Evolutionary conservation across 2,329 filamentous ascomycete genomes (phyloP).

Genomic region (Aspergillus fijiensis): DNA sequence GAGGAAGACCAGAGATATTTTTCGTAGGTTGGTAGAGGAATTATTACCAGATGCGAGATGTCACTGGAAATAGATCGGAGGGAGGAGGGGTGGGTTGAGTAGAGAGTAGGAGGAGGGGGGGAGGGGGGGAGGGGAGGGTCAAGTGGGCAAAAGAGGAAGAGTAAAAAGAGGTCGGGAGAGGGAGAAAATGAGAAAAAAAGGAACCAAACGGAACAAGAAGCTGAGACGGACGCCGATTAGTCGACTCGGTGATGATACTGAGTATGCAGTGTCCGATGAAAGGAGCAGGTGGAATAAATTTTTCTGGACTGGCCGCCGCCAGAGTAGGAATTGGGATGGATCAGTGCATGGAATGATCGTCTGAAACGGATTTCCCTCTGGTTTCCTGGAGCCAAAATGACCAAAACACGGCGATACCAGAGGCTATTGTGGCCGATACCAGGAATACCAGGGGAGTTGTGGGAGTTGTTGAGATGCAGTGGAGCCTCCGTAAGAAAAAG

Average conservation of each 20-base stretch:
- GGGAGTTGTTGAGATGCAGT: constrained; percentile 20
- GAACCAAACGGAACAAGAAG: not conserved
- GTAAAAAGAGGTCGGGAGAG: constrained; percentile 7
- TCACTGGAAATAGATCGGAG: not conserved
- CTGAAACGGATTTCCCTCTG: not conserved
- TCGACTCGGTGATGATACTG: constrained; percentile 1
- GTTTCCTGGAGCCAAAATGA: not conserved
- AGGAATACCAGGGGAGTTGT: constrained; percentile 5
- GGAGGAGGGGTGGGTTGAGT: constrained; percentile 10
- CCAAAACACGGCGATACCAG: constrained; percentile 5
- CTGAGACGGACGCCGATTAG: not conserved
- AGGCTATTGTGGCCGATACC: constrained; percentile 13
- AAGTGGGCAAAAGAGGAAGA: constrained; percentile 10
- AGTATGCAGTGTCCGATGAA: constrained; percentile 1
- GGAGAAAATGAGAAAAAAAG: constrained; percentile 12
- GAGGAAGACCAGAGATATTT: constrained; percentile 12
- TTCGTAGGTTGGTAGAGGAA: constrained; percentile 1
- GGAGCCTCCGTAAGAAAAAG: constrained; percentile 10
- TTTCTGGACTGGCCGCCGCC: constrained; percentile 2
- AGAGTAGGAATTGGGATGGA: not conserved
- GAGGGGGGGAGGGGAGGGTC: not conserved
- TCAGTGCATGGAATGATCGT: constrained; percentile 5
- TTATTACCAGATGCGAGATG: not conserved
- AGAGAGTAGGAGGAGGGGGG: not conserved
- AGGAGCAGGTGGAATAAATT: constrained; percentile 1